Base-by-base conservation (phyloP, 2,329 filamentous ascomycete species). In the Hymenoscyphus repandus region DNA sequence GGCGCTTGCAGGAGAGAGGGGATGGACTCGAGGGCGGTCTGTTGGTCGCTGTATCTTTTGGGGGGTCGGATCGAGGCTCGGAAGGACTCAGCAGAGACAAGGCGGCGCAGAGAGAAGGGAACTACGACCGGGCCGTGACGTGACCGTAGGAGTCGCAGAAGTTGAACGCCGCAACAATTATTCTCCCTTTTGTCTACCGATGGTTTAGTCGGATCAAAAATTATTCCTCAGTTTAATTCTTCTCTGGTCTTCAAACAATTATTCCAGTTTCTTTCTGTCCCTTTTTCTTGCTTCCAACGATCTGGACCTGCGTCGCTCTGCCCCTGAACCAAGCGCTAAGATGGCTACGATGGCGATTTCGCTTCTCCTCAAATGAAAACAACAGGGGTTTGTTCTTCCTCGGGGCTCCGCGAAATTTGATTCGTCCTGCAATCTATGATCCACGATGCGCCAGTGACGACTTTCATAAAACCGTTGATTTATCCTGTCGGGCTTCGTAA, bases 381-480 rank as follows among this genome's bases (percentile, higher is more conserved):
- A 7, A 27, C 22, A 27, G 22, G 18, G 36, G 18, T 20, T 41
- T 17, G 39, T 13, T 22, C 39, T 41, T 22, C 37, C 17, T 22
- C n/a, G 39, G 39, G 15, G 12, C n/a, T 41, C 39, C 39, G 39
- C 39, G 39, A 41, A 22, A 41, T 41, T 41, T 41, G 17, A 41
- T 41, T 41, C 39, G 39, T 13, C n/a, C n/a, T 12, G 39, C 17
- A 41, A 41, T 41, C 12, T 41, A 20, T 17, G 15, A 18, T 20
- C 39, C 18, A 41, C 12, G 27, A 18, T 17, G 34, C 15, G 34
- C n/a, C n/a, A n/a, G n/a, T n/a, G n/a, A n/a, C n/a, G n/a, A n/a
- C n/a, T n/a, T n/a, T n/a, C n/a, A n/a, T n/a, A n/a, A n/a, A n/a
- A n/a, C n/a, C n/a, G n/a, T n/a, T n/a, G n/a, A n/a, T n/a, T n/a